Evolutionary conservation across 2,329 filamentous ascomycete genomes (phyloP).

Genomic region (Aspergillus versicolor): DNA sequence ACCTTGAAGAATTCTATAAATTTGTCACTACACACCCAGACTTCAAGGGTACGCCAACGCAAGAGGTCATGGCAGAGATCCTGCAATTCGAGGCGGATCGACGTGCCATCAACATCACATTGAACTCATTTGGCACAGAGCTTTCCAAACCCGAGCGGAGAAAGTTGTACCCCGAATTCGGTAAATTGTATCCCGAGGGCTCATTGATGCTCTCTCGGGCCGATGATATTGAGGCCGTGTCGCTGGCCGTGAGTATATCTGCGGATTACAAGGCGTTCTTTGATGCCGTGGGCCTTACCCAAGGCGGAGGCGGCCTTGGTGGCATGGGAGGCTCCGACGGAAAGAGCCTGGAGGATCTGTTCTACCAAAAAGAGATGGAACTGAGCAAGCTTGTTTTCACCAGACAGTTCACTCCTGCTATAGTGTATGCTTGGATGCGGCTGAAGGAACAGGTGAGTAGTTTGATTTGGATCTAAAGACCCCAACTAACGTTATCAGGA

Average conservation of each 20-base stretch:
- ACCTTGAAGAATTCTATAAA: slow-evolving; percentile 93
- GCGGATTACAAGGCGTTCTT: slow-evolving; percentile 95
- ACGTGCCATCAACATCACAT: slow-evolving; percentile 96
- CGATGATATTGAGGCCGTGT: slow-evolving; percentile 91
- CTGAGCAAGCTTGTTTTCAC: slow-evolving; percentile 94
- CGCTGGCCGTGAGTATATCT: slow-evolving; percentile 89
- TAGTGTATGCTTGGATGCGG: slow-evolving; percentile 98
- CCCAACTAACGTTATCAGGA: slow-evolving; percentile 60
- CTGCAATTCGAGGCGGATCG: slow-evolving; percentile 96
- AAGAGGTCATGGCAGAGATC: slow-evolving; percentile 93
- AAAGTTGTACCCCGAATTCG: slow-evolving; percentile 93
- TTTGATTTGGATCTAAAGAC: not conserved
- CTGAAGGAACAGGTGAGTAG: slow-evolving; percentile 84
- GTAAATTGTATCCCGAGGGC: slow-evolving; percentile 88
- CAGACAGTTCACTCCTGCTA: slow-evolving; percentile 88
- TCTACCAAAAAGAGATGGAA: slow-evolving; percentile 99
- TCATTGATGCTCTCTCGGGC: slow-evolving; percentile 92
- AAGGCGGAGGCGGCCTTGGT: slow-evolving; percentile 69
- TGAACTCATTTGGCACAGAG: slow-evolving; percentile 98
- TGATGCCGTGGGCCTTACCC: slow-evolving; percentile 79
- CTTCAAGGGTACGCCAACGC: slow-evolving; percentile 81
- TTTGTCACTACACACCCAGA: slow-evolving; percentile 91
- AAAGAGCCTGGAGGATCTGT: slow-evolving; percentile 92
- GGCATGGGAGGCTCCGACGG: slow-evolving; percentile 78
- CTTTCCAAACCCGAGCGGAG: slow-evolving; percentile 88